A percentile compares a stretch with the other conserved stretches of the same genome.
Conservation (phyloP, 345 rosid genomes). For the Hibiscus trionum region DNA sequence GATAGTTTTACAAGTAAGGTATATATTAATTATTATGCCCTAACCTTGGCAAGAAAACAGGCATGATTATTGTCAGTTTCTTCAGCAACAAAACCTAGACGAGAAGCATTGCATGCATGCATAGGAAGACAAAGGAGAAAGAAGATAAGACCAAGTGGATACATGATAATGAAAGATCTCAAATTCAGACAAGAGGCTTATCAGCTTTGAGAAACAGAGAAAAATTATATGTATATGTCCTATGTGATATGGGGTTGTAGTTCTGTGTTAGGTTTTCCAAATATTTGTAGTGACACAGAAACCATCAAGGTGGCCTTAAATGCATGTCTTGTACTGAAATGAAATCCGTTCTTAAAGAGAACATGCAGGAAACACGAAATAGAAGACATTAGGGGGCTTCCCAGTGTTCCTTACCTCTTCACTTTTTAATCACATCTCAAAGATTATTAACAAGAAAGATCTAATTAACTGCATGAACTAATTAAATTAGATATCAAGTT, state of each 20-base stretch:
- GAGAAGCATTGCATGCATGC: constrained; percentile 51
- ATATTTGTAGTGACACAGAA: constrained; percentile 30
- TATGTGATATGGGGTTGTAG: not conserved
- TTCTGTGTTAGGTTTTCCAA: constrained; percentile 14
- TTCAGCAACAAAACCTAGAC: constrained; percentile 12
- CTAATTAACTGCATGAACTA: too few relatives aligned
- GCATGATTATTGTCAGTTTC: constrained; percentile 3
- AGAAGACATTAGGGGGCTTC: constrained; percentile 32
- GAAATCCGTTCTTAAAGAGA: constrained; percentile 33
- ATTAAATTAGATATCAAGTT: too few relatives aligned
- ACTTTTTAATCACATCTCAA: not conserved
- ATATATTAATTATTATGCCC: not conserved
- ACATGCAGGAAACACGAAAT: constrained; percentile 40
- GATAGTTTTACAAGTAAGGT: not conserved
- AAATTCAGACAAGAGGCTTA: too few relatives aligned
- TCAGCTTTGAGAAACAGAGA: not conserved
- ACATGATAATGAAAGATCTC: constrained; percentile 9
- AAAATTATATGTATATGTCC: not conserved
- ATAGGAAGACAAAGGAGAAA: constrained; percentile 24
- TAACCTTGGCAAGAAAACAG: constrained; percentile 19
- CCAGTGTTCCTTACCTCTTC: constrained; percentile 17
- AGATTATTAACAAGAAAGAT: too few relatives aligned
- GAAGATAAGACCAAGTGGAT: constrained; percentile 14
- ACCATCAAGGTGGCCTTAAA: constrained; percentile 36
- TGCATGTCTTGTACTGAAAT: constrained; percentile 35